Percentiles rank a stretch among this genome's conserved stretches.
These are phyloP conservation scores for Pestalotiopsis sp. DNA, from an alignment of 2,329 filamentous ascomycete species.

Conservation along the genomic window DNA sequence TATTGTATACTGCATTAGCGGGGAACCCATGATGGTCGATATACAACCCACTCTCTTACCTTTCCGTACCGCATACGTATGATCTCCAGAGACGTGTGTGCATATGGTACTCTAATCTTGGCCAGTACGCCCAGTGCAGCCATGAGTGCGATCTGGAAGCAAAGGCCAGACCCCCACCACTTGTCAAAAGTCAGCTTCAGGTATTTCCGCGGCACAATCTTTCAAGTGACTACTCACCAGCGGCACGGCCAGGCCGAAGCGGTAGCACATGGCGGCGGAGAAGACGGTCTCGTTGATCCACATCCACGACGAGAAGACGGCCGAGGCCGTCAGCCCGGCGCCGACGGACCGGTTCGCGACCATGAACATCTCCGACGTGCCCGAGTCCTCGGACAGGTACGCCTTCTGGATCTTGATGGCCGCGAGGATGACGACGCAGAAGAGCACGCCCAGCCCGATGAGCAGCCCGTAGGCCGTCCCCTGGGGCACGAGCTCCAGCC, in stretches of 20 bases:
- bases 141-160: slow-evolving; percentile 51
- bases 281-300: slow-evolving; percentile 46
- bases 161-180: slow-evolving; percentile 32
- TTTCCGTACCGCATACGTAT: slow-evolving; percentile 48
- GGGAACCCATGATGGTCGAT: background rate
- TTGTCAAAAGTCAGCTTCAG: slow-evolving; percentile 22
- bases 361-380: slow-evolving; percentile 47
- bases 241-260: slow-evolving; percentile 25
- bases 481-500: slow-evolving; percentile 28
- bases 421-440: slow-evolving; percentile 46
- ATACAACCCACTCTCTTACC: background rate
- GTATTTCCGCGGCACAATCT: slow-evolving; percentile 15
- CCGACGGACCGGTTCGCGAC: slow-evolving; percentile 34
- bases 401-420: slow-evolving; percentile 46
- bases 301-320: slow-evolving; percentile 37
- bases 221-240: slow-evolving; percentile 11
- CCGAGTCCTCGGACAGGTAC: slow-evolving; percentile 42
- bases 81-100: slow-evolving; percentile 52
- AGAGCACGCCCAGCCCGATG: slow-evolving; percentile 47
- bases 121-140: slow-evolving; percentile 48
- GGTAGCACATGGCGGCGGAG: slow-evolving; percentile 34
- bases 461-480: slow-evolving; percentile 47
- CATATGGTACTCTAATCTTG: slow-evolving; percentile 51
- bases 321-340: slow-evolving; percentile 30
- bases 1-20: slow-evolving; percentile 3